A percentile compares a stretch with the other conserved stretches of the same genome.
Evolutionary conservation across 1,284 basidiomycete genomes (phyloP).

Genomic region (Cutaneotrichosporon curvatum): DNA sequence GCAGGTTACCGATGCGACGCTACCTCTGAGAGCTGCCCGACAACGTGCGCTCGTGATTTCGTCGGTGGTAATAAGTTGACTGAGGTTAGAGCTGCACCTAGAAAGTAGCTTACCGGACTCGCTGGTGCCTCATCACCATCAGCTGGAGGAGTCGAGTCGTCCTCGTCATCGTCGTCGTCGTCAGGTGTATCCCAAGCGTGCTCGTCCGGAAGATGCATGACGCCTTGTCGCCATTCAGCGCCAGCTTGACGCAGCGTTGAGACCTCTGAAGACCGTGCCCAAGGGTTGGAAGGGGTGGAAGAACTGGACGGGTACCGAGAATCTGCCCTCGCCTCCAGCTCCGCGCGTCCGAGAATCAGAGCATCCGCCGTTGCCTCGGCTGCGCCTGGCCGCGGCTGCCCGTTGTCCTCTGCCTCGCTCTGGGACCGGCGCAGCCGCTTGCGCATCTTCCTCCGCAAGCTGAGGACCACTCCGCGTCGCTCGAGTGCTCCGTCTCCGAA

Average conservation of each 20-base stretch:
- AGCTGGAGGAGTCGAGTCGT: constrained; percentile 34
- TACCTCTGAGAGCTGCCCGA: constrained; percentile 1
- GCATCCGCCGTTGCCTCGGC: neutral
- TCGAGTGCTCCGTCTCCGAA: constrained; percentile 48
- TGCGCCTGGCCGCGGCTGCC: neutral
- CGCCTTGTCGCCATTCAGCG: constrained; percentile 50
- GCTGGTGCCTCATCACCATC: constrained; percentile 25
- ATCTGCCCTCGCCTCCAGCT: neutral
- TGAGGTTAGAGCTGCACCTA: constrained; percentile 37
- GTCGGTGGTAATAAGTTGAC: constrained; percentile 45
- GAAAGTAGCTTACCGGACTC: constrained; percentile 8
- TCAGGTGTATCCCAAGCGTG: constrained; percentile 55
- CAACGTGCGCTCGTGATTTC: constrained; percentile 18
- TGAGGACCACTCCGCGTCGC: constrained; percentile 36
- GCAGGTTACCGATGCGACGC: too few relatives aligned
- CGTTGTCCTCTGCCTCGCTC: neutral
- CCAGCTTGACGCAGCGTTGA: constrained; percentile 11
- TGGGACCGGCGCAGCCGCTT: constrained; percentile 32
- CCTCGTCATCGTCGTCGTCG: constrained; percentile 47
- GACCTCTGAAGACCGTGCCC: constrained; percentile 11
- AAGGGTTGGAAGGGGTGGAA: constrained; percentile 29
- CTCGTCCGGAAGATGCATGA: constrained; percentile 67
- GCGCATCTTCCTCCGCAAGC: constrained; percentile 35
- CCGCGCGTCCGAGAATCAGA: neutral
- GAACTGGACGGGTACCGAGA: neutral